Evolutionary conservation across 352 stramenopile genomes (phyloP).

Genomic region (Globisporangium cystogenes): DNA sequence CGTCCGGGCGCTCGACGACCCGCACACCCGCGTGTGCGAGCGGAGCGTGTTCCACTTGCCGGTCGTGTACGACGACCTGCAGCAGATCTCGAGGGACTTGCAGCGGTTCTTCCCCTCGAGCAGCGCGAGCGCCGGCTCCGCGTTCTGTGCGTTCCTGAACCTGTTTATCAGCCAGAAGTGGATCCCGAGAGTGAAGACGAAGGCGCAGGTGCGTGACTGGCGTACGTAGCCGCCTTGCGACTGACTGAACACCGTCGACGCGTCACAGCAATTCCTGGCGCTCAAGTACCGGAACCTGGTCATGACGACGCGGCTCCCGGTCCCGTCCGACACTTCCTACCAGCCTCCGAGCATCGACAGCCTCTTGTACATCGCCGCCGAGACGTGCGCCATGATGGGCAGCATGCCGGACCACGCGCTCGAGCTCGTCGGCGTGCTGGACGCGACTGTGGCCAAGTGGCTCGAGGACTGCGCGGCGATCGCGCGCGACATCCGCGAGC

Average conservation of each 20-base stretch:
- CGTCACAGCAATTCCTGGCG: conserved; percentile 38
- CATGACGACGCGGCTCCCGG: conserved; percentile 37
- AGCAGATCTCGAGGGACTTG: conserved; percentile 54
- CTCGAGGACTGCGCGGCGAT: conserved; percentile 66
- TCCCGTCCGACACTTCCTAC: conserved; percentile 70
- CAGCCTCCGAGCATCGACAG: conserved; percentile 73
- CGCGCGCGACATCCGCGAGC: conserved; percentile 72
- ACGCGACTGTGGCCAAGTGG: conserved; percentile 62
- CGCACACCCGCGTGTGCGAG: conserved; percentile 47
- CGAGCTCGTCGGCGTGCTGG: conserved; percentile 57
- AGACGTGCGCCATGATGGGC: conserved; percentile 63
- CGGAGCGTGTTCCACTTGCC: conserved; percentile 72
- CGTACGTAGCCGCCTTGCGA: background rate
- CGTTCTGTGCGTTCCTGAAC: conserved; percentile 50
- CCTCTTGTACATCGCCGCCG: conserved; percentile 61
- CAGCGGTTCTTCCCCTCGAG: conserved; percentile 34
- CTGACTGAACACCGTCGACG: too few relatives aligned
- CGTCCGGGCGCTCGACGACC: conserved; percentile 18
- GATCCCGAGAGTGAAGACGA: conserved; percentile 68
- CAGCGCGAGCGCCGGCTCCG: conserved; percentile 19
- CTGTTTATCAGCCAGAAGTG: conserved; percentile 68
- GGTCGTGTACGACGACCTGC: conserved; percentile 65
- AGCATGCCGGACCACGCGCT: conserved; percentile 58
- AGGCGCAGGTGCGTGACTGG: conserved; percentile 29
- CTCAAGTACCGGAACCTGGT: conserved; percentile 46